phyloP scores from a whole-genome alignment of 2,329 filamentous ascomycete species.

The Exophiala sp. region DNA sequence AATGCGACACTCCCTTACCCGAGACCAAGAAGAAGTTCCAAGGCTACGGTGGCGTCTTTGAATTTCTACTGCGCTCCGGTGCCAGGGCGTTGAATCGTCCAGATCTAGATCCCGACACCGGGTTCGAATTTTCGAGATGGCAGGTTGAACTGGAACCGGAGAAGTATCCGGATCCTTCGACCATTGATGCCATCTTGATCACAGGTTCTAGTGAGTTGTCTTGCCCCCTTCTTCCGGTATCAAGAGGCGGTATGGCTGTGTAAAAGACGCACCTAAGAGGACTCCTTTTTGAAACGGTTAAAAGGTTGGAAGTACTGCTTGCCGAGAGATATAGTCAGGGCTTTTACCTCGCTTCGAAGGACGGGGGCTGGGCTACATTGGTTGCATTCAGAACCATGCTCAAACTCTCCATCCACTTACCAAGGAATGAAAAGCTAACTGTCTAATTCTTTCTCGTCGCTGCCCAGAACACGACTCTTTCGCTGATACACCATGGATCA shows the following conservation, averaged over 20 bases:
- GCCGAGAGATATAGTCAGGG: too few species aligned
- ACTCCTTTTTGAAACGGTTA: background rate
- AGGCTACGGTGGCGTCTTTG: conserved; percentile 67
- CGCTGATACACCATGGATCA: conserved; percentile 69
- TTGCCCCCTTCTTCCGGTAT: background rate
- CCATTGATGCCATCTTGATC: conserved; percentile 75
- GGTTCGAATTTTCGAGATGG: conserved; percentile 58
- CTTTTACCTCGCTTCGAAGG: too few species aligned
- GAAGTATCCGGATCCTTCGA: conserved; percentile 64
- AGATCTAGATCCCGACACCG: conserved; percentile 34
- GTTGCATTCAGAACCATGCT: too few species aligned
- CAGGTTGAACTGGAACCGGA: conserved; percentile 62
- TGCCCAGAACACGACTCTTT: conserved; percentile 62
- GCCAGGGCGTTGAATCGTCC: conserved; percentile 43
- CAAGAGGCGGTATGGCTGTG: background rate
- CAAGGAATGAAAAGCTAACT: background rate
- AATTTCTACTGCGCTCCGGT: conserved; percentile 51
- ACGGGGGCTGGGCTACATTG: too few species aligned
- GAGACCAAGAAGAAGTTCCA: conserved; percentile 59
- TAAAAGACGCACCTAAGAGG: background rate
- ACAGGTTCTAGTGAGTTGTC: conserved; percentile 58
- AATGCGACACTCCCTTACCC: conserved; percentile 73
- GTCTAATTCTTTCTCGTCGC: background rate
- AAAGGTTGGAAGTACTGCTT: too few species aligned
- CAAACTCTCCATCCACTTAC: too few species aligned